These are phyloP conservation scores for Capsella bursapastoris DNA, from an alignment of 345 rosid genomes.

Conservation along the genomic window DNA sequence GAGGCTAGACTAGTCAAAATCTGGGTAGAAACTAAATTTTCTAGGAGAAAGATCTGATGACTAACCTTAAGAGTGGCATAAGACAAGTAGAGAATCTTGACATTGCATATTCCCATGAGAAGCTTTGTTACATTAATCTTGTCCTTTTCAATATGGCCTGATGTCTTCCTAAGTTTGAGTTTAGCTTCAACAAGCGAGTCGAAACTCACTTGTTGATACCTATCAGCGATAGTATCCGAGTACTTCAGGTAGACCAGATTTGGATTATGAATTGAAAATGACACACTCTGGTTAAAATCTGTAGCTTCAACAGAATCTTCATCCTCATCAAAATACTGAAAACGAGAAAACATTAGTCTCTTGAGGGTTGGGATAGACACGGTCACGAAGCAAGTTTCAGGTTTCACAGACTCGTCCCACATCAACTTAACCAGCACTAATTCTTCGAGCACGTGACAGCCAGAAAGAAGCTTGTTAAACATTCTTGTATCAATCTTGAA, in stretches of 20 bases:
- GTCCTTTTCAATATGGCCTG: neutral
- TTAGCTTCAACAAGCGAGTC: neutral
- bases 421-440: neutral
- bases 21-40: neutral
- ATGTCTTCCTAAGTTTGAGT: neutral
- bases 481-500: neutral
- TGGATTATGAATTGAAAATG: neutral
- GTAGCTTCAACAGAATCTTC: neutral
- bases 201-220: neutral
- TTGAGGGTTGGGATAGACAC: neutral
- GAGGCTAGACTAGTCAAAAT: neutral
- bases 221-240: neutral
- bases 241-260: neutral
- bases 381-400: neutral
- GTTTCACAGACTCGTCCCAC: neutral
- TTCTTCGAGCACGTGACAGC: neutral
- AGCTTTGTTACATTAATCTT: neutral
- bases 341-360: neutral
- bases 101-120: neutral
- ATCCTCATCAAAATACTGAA: neutral
- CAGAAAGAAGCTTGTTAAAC: neutral
- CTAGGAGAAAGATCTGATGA: neutral
- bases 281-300: neutral
- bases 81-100: constrained; percentile 10
- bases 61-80: neutral